These are phyloP conservation scores for Xylaria acuta DNA, from an alignment of 495 filamentous ascomycete genomes.

Conservation along the genomic window DNA sequence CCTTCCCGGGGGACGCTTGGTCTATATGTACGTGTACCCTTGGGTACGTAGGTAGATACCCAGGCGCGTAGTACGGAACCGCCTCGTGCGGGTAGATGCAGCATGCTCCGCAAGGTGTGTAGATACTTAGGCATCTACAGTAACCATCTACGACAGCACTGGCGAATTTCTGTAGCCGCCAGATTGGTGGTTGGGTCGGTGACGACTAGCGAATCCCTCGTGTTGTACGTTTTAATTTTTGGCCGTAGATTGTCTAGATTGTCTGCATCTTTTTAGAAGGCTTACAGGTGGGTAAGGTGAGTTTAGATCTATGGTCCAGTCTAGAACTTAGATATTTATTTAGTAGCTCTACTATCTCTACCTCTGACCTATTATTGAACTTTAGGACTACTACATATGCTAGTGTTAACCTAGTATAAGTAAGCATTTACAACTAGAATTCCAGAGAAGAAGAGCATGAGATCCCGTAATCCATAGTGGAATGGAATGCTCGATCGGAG, in stretches of 20 bases:
- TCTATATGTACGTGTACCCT: neutral
- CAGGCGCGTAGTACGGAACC: neutral
- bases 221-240: neutral
- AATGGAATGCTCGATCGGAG: neutral
- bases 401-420: too few relatives aligned
- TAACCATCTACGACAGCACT: neutral
- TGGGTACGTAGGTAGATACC: neutral
- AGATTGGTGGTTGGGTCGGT: too few relatives aligned
- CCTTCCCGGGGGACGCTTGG: neutral
- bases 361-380: neutral
- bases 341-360: neutral
- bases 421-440: neutral
- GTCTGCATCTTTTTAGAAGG: too few relatives aligned
- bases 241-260: too few relatives aligned
- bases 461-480: neutral
- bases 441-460: neutral
- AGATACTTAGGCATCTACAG: neutral
- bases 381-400: too few relatives aligned
- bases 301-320: neutral
- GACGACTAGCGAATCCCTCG: too few relatives aligned
- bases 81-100: neutral
- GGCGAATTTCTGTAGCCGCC: neutral
- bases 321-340: neutral
- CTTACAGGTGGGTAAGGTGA: constrained; percentile 1
- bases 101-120: neutral